Base-by-base conservation (phyloP, 352 stramenopile species). In the Globisporangium rhizosaccharum region DNA sequence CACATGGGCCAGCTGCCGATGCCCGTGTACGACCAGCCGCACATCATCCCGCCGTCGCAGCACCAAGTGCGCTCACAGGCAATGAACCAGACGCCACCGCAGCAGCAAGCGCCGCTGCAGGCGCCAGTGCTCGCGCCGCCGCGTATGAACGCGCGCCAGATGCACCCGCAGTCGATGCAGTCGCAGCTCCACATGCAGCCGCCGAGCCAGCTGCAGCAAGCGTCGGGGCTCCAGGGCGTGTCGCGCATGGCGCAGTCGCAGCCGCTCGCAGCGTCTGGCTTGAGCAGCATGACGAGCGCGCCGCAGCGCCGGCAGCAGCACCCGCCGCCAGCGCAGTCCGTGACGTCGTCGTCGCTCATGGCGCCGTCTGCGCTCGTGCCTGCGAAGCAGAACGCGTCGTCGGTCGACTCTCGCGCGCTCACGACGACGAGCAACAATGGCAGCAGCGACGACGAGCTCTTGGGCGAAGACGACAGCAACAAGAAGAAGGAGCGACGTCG, bases 401-500 rank as follows among this genome's bases (percentile, higher is more conserved):
- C 68, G 20, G 58, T 61, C 18, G 69, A 66, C 51, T 83, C 74
- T 9, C 76, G 76, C 20, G 66, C 68, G 14, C 49, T 86, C 28
- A 57, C 80, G 2, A 82, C 78, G 0, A 66, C 67, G 8, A 87
- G 68, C 41, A 81, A 73, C 52, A 76, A 85, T 49, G 72, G 75
- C 25, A 87, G 76, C 37, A 83, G 76, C 54, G 79, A 88, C 25
- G 76, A 88, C 12, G 82, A 87, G 15, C 59, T 61, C 0, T 62
- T 82, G 59, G 67, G 66, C 1, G 79, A 88, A 36, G 76, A 87
- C 30, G 75, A 87, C 54, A 59, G 52, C 23, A 73, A 77, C 63
- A 88, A 92, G 68, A 92, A 92, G 71, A 90, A 89, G 59, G 83
- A 92, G 59, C 80, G 82, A 2, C 81, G 83, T 45, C 78, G 78